phyloP scores from a whole-genome alignment of 129 eudicot genomes.

The Oenanthe sinensis region DNA sequence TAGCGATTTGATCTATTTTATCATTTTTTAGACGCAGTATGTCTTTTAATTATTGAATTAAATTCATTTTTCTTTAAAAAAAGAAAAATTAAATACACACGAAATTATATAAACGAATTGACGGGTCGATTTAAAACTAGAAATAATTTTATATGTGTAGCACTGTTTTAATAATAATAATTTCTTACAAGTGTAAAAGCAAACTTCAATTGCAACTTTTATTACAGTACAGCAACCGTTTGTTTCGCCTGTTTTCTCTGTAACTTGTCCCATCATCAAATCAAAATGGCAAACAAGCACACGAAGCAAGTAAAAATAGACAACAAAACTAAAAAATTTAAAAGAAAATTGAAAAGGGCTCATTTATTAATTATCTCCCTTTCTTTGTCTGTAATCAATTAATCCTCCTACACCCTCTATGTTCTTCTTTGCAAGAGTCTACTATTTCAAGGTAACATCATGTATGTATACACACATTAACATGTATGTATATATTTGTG shows the following conservation, averaged over 20 bases:
- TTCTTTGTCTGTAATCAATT: not conserved
- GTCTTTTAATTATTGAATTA: no score
- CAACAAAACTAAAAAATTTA: not conserved
- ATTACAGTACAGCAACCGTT: not conserved
- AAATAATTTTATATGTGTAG: no score
- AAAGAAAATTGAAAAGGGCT: not conserved
- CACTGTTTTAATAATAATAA: no score
- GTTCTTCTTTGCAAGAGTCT: slow-evolving; percentile 4
- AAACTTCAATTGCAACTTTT: not conserved
- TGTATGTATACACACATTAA: not conserved
- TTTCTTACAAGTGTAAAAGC: not conserved
- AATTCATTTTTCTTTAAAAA: no score
- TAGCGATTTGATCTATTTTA: no score
- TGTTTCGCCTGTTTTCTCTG: not conserved
- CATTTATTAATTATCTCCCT: not conserved
- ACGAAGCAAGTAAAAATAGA: not conserved
- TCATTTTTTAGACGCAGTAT: no score
- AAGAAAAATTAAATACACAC: no score
- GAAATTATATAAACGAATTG: no score
- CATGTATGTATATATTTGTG: not conserved
- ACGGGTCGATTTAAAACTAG: no score
- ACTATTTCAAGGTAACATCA: not conserved
- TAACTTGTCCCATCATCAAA: not conserved
- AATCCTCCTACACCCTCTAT: not conserved
- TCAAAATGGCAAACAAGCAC: not conserved